Percentiles rank a stretch among this genome's conserved stretches.
phyloP scores from a whole-genome alignment of 306 rosid genomes.

The cucumber (Cucumis sativus) region DNA sequence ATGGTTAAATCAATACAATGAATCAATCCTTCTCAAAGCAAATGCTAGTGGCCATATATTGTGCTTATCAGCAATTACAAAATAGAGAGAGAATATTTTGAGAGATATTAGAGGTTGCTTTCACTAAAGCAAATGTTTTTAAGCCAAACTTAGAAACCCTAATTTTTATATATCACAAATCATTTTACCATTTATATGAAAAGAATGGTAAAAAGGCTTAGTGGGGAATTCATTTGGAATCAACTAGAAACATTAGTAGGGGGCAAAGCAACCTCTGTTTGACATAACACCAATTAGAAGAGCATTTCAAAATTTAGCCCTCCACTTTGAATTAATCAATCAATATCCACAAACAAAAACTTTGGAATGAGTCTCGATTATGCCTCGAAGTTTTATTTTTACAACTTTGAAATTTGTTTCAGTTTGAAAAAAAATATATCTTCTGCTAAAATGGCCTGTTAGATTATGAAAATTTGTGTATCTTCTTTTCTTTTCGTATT shows the following conservation, averaged over 20 bases:
- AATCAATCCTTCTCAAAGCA: conserved; percentile 3
- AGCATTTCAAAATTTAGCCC: background rate
- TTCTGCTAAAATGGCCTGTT: too few relatives aligned
- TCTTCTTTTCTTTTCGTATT: too few relatives aligned
- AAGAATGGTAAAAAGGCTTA: background rate
- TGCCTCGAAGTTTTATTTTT: too few relatives aligned
- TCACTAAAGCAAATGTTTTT: background rate
- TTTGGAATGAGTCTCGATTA: too few relatives aligned
- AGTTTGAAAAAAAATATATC: too few relatives aligned
- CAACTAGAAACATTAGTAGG: background rate
- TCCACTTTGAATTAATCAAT: too few relatives aligned
- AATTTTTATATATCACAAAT: background rate
- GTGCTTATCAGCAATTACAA: conserved; percentile 5
- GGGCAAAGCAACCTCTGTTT: background rate
- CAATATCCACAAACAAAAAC: too few relatives aligned
- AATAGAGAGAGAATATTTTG: background rate
- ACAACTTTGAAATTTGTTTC: too few relatives aligned
- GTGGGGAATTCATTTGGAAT: background rate
- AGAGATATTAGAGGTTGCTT: background rate
- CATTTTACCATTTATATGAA: conserved; percentile 5
- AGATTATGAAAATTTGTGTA: too few relatives aligned
- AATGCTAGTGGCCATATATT: conserved; percentile 2
- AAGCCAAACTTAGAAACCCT: conserved; percentile 15
- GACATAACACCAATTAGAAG: background rate
- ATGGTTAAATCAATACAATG: background rate